Percentiles rank a stretch among this genome's conserved stretches.
Evolutionary conservation across 805 yeast species (phyloP).

Genomic region (Candida pseudofarinosa): DNA sequence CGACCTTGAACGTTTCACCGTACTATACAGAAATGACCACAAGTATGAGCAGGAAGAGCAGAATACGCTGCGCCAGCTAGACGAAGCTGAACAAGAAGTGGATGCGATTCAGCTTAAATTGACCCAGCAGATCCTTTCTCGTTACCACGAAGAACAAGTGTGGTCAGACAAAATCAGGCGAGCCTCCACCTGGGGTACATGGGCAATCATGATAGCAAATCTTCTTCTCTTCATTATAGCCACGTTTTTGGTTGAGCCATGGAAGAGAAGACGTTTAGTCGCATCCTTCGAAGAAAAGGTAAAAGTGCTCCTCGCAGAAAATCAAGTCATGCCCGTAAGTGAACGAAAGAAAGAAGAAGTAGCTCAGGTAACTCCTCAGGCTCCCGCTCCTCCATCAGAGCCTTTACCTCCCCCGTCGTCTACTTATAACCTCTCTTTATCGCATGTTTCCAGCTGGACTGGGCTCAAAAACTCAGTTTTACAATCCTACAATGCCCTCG

Average conservation of each 20-base stretch:
- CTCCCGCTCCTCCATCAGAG: not conserved
- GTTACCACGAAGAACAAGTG: constrained; percentile 95
- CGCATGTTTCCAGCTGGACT: constrained; percentile 6
- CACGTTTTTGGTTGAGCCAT: constrained; percentile 88
- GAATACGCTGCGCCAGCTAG: constrained; percentile 45
- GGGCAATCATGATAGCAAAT: constrained; percentile 84
- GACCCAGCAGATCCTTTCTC: constrained; percentile 71
- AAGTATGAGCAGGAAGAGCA: constrained; percentile 59
- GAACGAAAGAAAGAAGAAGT: constrained; percentile 7
- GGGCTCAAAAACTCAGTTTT: constrained; percentile 1
- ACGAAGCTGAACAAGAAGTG: constrained; percentile 53
- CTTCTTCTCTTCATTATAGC: constrained; percentile 72
- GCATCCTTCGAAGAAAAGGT: constrained; percentile 82
- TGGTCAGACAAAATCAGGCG: constrained; percentile 97
- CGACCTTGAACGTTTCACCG: constrained; percentile 84
- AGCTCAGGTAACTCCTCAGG: not conserved
- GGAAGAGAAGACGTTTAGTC: constrained; percentile 81
- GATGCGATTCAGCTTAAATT: constrained; percentile 68
- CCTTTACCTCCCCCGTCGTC: not conserved
- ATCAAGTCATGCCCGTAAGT: constrained; percentile 5
- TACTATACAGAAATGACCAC: constrained; percentile 77
- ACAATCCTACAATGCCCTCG: not conserved
- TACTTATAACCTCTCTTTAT: not conserved
- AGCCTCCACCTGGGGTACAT: constrained; percentile 96
- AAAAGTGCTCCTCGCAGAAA: constrained; percentile 30